Conservation (phyloP, 2,329 filamentous ascomycete genomes). For the Xylaria polymorpha region DNA sequence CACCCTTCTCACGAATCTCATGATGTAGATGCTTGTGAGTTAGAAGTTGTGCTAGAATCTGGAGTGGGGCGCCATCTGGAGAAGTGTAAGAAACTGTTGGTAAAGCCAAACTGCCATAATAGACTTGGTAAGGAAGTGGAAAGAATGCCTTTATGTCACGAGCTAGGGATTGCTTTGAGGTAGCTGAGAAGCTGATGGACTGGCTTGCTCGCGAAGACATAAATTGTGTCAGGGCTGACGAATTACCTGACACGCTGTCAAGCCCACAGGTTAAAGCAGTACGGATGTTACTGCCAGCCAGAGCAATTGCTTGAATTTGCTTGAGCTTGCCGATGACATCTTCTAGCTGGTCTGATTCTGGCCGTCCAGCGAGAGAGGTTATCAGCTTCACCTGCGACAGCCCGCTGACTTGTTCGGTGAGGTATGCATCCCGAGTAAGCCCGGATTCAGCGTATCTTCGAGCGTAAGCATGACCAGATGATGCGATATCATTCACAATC, state of each 20-base stretch:
- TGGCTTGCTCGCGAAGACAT: constrained; percentile 67
- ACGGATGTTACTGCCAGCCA: constrained; percentile 76
- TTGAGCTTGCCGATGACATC: constrained; percentile 87
- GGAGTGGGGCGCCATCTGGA: constrained; percentile 79
- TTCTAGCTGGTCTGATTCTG: constrained; percentile 74
- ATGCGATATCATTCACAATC: constrained; percentile 90
- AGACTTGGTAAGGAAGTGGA: constrained; percentile 95
- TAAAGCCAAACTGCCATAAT: constrained; percentile 86
- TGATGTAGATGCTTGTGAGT: constrained; percentile 98
- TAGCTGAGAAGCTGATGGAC: constrained; percentile 53
- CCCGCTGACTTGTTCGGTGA: constrained; percentile 89
- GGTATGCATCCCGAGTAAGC: constrained; percentile 75
- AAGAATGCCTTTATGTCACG: constrained; percentile 83
- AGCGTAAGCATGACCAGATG: constrained; percentile 88
- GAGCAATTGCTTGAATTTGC: constrained; percentile 81
- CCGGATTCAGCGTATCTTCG: constrained; percentile 84
- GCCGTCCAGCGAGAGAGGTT: constrained; percentile 79
- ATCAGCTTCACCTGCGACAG: constrained; percentile 89
- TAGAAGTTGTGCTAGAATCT: constrained; percentile 89
- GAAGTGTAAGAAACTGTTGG: constrained; percentile 87
- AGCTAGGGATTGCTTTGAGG: constrained; percentile 51
- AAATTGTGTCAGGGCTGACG: constrained; percentile 77
- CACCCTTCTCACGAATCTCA: constrained; percentile 97
- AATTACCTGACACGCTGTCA: constrained; percentile 77
- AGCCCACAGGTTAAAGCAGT: constrained; percentile 86